Evolutionary conservation across 768 basidiomycete species (phyloP), one percentile per base, ranked within the genome.

Genomic region (Mycena haematopus): DNA sequence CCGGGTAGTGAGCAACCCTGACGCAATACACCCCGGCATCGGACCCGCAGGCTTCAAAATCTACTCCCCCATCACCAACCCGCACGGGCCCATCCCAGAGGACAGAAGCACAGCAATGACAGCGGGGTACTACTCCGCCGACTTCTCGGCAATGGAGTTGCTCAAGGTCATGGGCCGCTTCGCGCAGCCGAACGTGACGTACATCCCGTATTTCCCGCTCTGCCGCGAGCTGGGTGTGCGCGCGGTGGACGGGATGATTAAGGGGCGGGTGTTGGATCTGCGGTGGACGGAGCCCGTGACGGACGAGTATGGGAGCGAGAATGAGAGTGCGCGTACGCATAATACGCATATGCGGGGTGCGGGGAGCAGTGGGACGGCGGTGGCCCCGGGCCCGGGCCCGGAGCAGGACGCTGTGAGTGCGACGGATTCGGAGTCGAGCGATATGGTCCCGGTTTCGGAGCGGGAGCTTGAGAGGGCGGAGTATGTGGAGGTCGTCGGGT

Each of bases 161-260:
- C 80, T 94, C 62, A 88, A 86, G 67, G 91, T 94, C 52, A 93
- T 93, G 90, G 85, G 85, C 68, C 84, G 91, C 52, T 80, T 95
- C 60, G 86, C 88, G 29, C 85, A 87, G 66, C 82, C 83, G 0
- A 84, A 84, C 46, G 82, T 85, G 52, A 82, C 78, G 13, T 86
- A 88, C 64, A 78, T 94, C 52, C 84, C 90, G 2, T 95, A 95
- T 73, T 95, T 95, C 74, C 77, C 88, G 63, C 81, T 94, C 15
- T 94, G 92, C 69, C 82, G 91, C 42, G 91, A 94, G 73, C 76
- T 94, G n/a, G 93, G 93, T 3, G 91, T 91, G 49, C 81, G 86
- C 10, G 90, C 90, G 6, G 90, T 94, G 9, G 93, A 94, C 70
- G 92, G 90, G 27, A 90, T 94, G 91, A 84, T 95, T 50, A 86